Percentiles rank a stretch among this genome's conserved stretches.
These are phyloP conservation scores for Ustilago xerochloae DNA, from an alignment of 1,284 basidiomycete genomes.

Conservation along the genomic window DNA sequence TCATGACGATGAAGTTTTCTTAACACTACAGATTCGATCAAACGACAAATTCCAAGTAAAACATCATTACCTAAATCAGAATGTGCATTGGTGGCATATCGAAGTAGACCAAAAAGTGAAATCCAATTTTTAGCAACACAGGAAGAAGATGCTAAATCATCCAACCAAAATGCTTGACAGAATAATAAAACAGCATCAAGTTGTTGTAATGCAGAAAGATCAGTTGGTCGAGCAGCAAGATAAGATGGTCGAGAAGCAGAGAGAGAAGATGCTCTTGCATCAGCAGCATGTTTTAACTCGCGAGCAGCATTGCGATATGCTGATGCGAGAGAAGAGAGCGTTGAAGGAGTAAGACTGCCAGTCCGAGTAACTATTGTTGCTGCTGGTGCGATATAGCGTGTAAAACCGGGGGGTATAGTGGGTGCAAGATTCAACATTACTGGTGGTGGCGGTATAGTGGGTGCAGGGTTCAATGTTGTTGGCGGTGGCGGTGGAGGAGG, in stretches of 20 bases:
- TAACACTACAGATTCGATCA: conserved; percentile 49
- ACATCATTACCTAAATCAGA: conserved; percentile 30
- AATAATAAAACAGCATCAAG: conserved; percentile 71
- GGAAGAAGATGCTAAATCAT: conserved; percentile 62
- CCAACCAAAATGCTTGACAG: conserved; percentile 71
- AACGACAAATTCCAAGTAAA: conserved; percentile 44
- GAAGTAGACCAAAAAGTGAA: conserved; percentile 40
- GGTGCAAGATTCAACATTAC: not conserved
- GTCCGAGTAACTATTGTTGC: not conserved
- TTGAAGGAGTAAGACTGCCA: not conserved
- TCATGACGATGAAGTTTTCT: conserved; percentile 45
- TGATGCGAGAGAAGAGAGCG: conserved; percentile 7
- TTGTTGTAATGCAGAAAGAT: conserved; percentile 69
- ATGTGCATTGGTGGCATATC: conserved; percentile 44
- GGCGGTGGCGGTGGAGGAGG: not conserved
- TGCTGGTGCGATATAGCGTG: not conserved
- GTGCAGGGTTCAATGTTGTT: not conserved
- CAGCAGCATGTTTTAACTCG: conserved; percentile 66
- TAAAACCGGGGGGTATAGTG: too few relatives aligned
- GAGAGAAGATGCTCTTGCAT: conserved; percentile 26
- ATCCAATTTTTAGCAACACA: conserved; percentile 46
- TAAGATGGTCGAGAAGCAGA: conserved; percentile 19
- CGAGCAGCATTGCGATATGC: conserved; percentile 54
- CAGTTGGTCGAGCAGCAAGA: conserved; percentile 26
- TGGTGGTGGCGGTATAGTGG: not conserved